Base-by-base conservation (phyloP, 1,139 yeast species). In the Saccharomyces hybrid region DNA sequence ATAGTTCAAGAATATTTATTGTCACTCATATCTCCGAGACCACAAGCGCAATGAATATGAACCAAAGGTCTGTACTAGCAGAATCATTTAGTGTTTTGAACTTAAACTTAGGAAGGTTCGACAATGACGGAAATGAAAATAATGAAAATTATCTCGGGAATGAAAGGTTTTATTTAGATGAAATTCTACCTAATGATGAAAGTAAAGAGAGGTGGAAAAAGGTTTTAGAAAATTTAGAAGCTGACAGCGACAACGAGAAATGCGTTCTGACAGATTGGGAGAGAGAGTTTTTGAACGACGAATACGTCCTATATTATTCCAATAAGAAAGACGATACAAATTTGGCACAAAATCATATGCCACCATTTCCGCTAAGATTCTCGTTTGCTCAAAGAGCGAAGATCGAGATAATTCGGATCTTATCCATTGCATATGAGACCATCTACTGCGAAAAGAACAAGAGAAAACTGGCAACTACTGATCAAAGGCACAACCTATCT, bases 1-100 rank as follows among this genome's bases (percentile, higher is more conserved):
- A 82, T 16, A 82, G 87, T 60, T 77, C 91, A 11, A 80, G 85
- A 61, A 82, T 90, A 2, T 88, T 86, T 64, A 74, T 89, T 56
- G 96, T 96, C 0, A 82, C 95, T 0, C 96, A 89, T 68, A 75
- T 86, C 51, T 83, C 96, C 2, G 98, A 91, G 68, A 85, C 88
- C 28, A 79, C 82, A 65, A 79, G 86, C 4, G 87, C 88, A 2
- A 83, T 85, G 82, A 84, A 84, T 63, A 76, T 85, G 60, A 82
- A 84, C 53, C 78, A 87, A 62, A 72, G 88, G 60, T 81, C 88
- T 26, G 84, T 84, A 84, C 72, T 86, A 60, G 78, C 85, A 0
- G 86, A 83, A 61, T 80, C 87, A 2, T 71, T 86, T 50, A 79
- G 84, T 16, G 90, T 84, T 61, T 76, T 83, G 28, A 85, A 82